phyloP scores from a whole-genome alignment of 495 filamentous ascomycete genomes.

The Peziza echinospora region DNA sequence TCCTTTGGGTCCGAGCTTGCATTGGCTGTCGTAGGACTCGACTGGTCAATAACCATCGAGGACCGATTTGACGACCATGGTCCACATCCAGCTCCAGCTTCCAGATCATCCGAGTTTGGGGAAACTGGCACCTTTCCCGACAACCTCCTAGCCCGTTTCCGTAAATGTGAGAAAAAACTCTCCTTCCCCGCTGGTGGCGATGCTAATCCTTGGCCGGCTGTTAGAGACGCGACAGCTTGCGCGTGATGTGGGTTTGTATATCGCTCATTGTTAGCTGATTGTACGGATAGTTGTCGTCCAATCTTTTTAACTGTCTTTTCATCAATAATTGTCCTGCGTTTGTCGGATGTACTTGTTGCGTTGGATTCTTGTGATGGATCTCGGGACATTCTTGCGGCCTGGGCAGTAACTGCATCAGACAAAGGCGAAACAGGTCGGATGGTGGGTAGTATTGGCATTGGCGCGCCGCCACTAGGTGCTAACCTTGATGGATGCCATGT shows the following conservation, averaged over 20 bases:
- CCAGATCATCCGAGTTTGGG: constrained; percentile 58
- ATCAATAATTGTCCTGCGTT: constrained; percentile 23
- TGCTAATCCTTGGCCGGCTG: constrained; percentile 26
- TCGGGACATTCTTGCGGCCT: constrained; percentile 30
- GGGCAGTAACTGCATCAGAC: constrained; percentile 77
- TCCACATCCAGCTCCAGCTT: constrained; percentile 74
- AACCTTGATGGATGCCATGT: constrained; percentile 20
- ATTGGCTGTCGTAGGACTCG: constrained; percentile 27
- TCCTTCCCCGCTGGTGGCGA: constrained; percentile 59
- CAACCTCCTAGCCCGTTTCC: constrained; percentile 78
- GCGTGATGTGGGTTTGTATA: constrained; percentile 64
- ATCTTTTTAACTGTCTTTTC: constrained; percentile 74
- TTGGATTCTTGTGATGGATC: constrained; percentile 1
- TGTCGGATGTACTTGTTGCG: constrained; percentile 1
- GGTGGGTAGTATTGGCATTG: constrained; percentile 93
- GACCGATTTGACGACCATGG: constrained; percentile 70
- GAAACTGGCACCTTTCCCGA: constrained; percentile 67
- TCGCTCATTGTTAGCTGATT: constrained; percentile 81
- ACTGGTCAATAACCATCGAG: constrained; percentile 55
- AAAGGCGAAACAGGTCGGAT: constrained; percentile 88
- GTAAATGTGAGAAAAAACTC: constrained; percentile 90
- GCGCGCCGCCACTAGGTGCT: constrained; percentile 29
- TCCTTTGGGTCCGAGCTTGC: constrained; percentile 39
- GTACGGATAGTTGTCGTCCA: constrained; percentile 80
- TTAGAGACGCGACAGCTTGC: constrained; percentile 39